phyloP scores from a whole-genome alignment of 306 rosid genomes.

The Delonix regia region DNA sequence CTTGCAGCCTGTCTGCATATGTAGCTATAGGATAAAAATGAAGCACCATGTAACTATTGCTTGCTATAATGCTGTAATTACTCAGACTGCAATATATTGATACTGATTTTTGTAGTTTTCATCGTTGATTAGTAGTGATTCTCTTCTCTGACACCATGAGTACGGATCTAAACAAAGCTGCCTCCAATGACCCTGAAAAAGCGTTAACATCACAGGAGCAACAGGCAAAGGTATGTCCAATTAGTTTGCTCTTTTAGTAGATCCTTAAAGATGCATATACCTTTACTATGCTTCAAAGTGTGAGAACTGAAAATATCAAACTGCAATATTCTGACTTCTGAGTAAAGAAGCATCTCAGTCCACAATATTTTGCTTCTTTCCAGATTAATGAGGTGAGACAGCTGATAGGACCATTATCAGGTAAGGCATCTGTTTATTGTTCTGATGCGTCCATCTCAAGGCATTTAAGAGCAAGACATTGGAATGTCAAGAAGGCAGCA shows the following conservation, averaged over 20 bases:
- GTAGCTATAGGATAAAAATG: constrained; percentile 24
- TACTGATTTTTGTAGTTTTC: constrained; percentile 39
- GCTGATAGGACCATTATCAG: constrained; percentile 68
- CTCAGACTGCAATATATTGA: constrained; percentile 22
- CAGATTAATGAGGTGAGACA: constrained; percentile 80
- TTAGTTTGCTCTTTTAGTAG: constrained; percentile 6
- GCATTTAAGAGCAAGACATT: constrained; percentile 76
- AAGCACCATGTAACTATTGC: constrained; percentile 18
- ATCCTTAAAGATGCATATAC: background rate
- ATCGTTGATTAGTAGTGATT: constrained; percentile 29
- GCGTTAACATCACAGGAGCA: constrained; percentile 56
- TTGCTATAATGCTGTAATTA: constrained; percentile 29
- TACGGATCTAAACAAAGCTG: constrained; percentile 51
- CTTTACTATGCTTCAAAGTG: constrained; percentile 17
- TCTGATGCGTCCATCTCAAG: constrained; percentile 78
- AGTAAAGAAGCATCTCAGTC: background rate
- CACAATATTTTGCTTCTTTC: constrained; percentile 31
- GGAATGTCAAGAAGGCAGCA: constrained; percentile 90
- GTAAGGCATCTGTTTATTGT: constrained; percentile 67
- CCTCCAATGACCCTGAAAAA: constrained; percentile 60
- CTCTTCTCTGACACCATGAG: constrained; percentile 53
- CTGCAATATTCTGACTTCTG: background rate
- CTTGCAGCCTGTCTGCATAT: background rate
- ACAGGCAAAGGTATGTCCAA: constrained; percentile 63
- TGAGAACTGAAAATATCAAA: background rate